A percentile compares a stretch with the other conserved stretches of the same genome.
Conservation (phyloP, 345 rosid genomes). For the Hibiscus tridactylites region DNA sequence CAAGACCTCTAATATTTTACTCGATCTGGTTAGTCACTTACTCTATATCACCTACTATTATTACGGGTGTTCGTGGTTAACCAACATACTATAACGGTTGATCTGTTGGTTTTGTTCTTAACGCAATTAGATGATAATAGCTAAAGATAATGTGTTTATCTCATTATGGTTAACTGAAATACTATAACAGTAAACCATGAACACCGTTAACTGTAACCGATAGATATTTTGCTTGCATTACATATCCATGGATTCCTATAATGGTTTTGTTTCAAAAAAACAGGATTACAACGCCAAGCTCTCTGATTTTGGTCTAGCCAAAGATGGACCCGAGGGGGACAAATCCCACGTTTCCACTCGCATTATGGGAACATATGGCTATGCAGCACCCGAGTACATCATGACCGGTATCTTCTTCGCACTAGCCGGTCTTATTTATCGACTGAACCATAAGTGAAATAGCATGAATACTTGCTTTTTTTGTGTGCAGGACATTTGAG, state of each 20-base stretch:
- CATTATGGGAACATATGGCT: constrained; percentile 95
- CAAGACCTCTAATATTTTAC: constrained; percentile 84
- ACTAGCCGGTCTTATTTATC: background rate
- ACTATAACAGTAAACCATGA: too few relatives aligned
- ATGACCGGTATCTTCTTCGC: constrained; percentile 59
- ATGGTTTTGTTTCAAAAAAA: constrained; percentile 1
- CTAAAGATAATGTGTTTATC: too few relatives aligned
- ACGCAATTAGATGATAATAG: too few relatives aligned
- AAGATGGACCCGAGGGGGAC: constrained; percentile 97
- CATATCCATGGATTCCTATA: background rate
- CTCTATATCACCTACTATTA: background rate
- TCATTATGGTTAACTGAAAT: too few relatives aligned
- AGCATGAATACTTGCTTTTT: background rate
- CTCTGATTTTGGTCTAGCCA: constrained; percentile 93
- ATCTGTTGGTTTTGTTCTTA: too few relatives aligned
- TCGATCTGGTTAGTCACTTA: constrained; percentile 54
- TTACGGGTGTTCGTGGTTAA: too few relatives aligned
- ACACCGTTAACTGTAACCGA: too few relatives aligned
- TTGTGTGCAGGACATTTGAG: constrained; percentile 61
- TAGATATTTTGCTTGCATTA: background rate
- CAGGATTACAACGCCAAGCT: constrained; percentile 93
- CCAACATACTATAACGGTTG: too few relatives aligned
- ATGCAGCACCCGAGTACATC: constrained; percentile 94
- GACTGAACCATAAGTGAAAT: background rate
- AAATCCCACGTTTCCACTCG: constrained; percentile 96